Conservation (phyloP, 345 rosid genomes). For the Acer saccharum region DNA sequence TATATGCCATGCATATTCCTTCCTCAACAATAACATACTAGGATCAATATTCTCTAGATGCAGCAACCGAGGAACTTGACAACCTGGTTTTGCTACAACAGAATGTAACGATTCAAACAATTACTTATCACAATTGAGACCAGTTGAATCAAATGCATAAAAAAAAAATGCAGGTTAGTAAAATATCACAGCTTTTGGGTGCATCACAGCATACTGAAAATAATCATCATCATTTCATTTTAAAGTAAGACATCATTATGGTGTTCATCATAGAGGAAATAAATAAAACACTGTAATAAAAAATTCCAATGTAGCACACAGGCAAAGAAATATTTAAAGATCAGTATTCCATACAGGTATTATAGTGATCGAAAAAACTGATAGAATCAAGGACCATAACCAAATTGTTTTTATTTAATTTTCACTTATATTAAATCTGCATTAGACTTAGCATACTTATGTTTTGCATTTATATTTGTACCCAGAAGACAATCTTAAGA, state of each 20-base stretch:
- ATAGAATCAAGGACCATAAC: neutral
- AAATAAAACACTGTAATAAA: neutral
- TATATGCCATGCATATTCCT: conserved; percentile 92
- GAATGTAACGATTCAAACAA: neutral
- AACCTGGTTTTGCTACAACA: conserved; percentile 56
- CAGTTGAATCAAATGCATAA: neutral
- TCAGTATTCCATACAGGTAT: neutral
- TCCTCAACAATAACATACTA: conserved; percentile 46
- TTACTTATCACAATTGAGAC: neutral
- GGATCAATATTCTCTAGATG: conserved; percentile 51
- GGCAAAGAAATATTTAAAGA: neutral
- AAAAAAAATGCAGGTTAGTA: neutral
- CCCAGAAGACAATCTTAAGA: neutral
- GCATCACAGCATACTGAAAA: neutral
- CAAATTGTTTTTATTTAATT: neutral
- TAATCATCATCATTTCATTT: neutral
- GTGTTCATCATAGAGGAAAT: neutral
- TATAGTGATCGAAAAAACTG: neutral
- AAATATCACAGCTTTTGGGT: neutral
- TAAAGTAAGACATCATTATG: neutral
- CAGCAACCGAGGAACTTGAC: conserved; percentile 67
- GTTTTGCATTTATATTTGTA: neutral
- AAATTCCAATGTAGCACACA: neutral
- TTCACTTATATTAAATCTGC: neutral
- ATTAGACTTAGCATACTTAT: neutral